Conservation (phyloP, 2,329 filamentous ascomycete species). For the Elsinoe batatas region DNA sequence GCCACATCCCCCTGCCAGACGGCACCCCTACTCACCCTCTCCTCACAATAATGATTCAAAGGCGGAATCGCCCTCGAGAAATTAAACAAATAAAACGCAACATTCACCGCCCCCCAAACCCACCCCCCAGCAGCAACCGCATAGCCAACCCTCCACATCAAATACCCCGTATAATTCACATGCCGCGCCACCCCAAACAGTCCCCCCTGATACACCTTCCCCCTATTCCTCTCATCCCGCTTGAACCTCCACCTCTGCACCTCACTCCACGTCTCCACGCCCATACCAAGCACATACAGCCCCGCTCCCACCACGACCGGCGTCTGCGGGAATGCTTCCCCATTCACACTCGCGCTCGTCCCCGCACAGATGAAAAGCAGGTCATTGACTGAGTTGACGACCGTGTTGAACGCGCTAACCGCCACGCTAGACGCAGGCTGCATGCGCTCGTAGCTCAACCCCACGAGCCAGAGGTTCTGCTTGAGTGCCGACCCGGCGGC, state of each 20-base stretch:
- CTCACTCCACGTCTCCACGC: constrained; percentile 47
- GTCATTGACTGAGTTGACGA: constrained; percentile 46
- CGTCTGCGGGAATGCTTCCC: constrained; percentile 33
- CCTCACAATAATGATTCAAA: constrained; percentile 41
- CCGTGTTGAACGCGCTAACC: constrained; percentile 44
- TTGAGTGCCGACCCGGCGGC: constrained; percentile 43
- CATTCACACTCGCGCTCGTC: constrained; percentile 36
- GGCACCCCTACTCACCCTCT: constrained; percentile 26
- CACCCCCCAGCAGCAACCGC: constrained; percentile 41
- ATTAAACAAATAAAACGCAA: constrained; percentile 35
- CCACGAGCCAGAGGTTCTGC: constrained; percentile 46
- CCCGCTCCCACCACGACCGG: constrained; percentile 39
- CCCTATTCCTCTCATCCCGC: constrained; percentile 40
- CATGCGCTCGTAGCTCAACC: constrained; percentile 43
- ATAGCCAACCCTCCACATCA: constrained; percentile 42
- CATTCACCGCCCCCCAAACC: constrained; percentile 33
- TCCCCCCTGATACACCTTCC: constrained; percentile 42
- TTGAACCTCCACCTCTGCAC: constrained; percentile 47
- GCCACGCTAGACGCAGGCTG: constrained; percentile 32
- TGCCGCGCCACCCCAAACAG: constrained; percentile 42
- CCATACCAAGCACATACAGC: constrained; percentile 44
- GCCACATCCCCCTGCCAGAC: not conserved
- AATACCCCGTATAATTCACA: constrained; percentile 47
- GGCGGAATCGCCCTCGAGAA: constrained; percentile 39
- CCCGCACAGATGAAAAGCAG: constrained; percentile 44